These are phyloP conservation scores for Phyllostachys edulis DNA, from an alignment of 176 grass and related monocot species.

Conservation along the genomic window DNA sequence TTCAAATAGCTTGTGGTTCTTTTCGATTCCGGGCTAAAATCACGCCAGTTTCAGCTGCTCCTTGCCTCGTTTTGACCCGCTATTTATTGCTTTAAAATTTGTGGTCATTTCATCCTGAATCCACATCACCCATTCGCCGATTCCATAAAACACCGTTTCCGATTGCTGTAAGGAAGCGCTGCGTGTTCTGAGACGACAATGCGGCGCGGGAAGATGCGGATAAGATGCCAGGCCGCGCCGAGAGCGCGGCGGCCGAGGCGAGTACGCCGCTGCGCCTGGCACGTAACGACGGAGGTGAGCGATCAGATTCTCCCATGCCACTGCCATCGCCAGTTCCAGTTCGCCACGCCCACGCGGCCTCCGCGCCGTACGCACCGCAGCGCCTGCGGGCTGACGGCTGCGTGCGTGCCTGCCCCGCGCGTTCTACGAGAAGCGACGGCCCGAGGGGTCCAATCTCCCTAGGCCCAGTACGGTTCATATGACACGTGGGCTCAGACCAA, in stretches of 20 bases:
- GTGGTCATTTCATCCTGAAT: not conserved
- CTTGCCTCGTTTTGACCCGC: not conserved
- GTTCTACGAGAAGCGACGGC: too few relatives aligned
- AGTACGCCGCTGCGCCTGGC: not conserved
- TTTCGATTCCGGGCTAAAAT: not conserved
- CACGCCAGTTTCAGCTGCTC: not conserved
- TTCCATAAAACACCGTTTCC: not conserved
- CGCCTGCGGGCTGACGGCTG: not conserved
- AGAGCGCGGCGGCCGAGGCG: not conserved
- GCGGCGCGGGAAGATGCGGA: not conserved
- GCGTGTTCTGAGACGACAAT: not conserved
- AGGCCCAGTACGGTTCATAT: not conserved
- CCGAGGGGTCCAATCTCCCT: too few relatives aligned
- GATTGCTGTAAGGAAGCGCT: not conserved
- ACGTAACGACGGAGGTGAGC: not conserved
- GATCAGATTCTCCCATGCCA: not conserved
- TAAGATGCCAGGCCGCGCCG: not conserved
- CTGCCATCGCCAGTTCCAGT: not conserved
- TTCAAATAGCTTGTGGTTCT: not conserved
- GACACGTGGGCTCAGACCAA: not conserved
- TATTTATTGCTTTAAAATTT: not conserved
- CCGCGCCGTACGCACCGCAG: not conserved
- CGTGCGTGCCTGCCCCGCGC: too few relatives aligned
- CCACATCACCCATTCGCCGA: not conserved
- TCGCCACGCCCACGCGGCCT: not conserved